Evolutionary conservation across 2,329 filamentous ascomycete species (phyloP), one percentile per base, ranked within the genome.

Genomic region (Xylariaceae sp.): DNA sequence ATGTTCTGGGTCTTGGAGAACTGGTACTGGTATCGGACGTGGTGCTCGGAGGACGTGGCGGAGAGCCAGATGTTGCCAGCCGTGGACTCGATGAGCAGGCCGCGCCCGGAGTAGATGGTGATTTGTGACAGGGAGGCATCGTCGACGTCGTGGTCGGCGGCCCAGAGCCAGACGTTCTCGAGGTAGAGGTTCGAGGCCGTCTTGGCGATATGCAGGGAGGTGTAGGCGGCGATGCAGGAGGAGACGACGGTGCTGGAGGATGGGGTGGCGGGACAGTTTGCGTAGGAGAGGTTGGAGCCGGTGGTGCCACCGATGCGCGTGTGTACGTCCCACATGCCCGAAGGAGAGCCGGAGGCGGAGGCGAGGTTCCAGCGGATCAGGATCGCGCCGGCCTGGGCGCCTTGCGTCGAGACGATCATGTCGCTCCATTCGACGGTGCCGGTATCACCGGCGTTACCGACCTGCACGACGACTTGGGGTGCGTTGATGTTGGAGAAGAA

Each of bases 281-380:
- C 70, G 41, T 79, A 75, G 59, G 86, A 80, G 7, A 88, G 73
- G 29, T 81, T 69, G 15, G 85, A 87, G 29, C 85, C 85, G 2
- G 79, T 77, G 39, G 78, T 81, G 3, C 87, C 87, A 49, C 85
- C 86, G 38, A 91, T 76, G 49, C 87, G 81, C 56, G 85, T 79
- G 64, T 91, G 86, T 9, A 85, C 78, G 58, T 90, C 87, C 86
- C 86, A 91, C 64, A 85, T 73, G 2, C 79, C 80, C 8, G 67
- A 68, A 9, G 73, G 70, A 40, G 60, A 61, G 12, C 45, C 45
- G 3, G 47, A 44, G 3, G 45, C 42, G 9, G 56, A 52, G 47
- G 56, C 47, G 1, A 85, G 64, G 55, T 87, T 87, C 73, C 78
- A 85, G 52, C 86, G 68, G 39, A 86, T 74, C 4, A 87, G 63